Evolutionary conservation across 2,329 filamentous ascomycete species (phyloP).

Genomic region (Fusarium sp.): DNA sequence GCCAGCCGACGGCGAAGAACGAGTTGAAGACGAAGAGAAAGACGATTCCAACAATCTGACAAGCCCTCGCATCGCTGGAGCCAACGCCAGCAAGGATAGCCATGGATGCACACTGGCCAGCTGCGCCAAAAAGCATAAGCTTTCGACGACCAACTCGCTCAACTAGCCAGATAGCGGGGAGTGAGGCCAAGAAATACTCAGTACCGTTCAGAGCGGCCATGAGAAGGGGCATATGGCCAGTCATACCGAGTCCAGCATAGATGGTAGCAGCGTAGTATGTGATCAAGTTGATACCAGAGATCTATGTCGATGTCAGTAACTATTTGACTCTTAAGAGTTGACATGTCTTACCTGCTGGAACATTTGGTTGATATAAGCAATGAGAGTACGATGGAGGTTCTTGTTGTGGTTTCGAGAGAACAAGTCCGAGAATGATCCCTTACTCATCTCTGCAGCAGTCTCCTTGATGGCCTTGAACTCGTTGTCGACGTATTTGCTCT

Average conservation of each 20-base stretch:
- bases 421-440: constrained; percentile 68
- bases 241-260: constrained; percentile 66
- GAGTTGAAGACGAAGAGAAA: constrained; percentile 73
- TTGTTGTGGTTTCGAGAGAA: constrained; percentile 70
- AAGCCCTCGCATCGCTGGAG: constrained; percentile 59
- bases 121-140: constrained; percentile 77
- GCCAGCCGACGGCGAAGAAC: constrained; percentile 70
- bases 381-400: constrained; percentile 67
- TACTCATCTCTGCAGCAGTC: constrained; percentile 75
- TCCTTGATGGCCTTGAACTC: constrained; percentile 72
- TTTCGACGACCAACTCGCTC: constrained; percentile 75
- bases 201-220: constrained; percentile 58
- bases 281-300: constrained; percentile 72
- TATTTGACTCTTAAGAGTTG: rapidly evolving
- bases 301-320: constrained; percentile 14
- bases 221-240: constrained; percentile 67
- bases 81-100: constrained; percentile 69
- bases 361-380: constrained; percentile 71
- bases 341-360: constrained; percentile 60
- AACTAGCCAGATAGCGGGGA: constrained; percentile 70
- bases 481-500: constrained; percentile 68
- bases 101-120: constrained; percentile 73
- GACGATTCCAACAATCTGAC: constrained; percentile 70
- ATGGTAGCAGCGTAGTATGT: constrained; percentile 72
- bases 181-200: constrained; percentile 72